Evolutionary conservation across 345 rosid species (phyloP).

Genomic region (Turritis glabra): DNA sequence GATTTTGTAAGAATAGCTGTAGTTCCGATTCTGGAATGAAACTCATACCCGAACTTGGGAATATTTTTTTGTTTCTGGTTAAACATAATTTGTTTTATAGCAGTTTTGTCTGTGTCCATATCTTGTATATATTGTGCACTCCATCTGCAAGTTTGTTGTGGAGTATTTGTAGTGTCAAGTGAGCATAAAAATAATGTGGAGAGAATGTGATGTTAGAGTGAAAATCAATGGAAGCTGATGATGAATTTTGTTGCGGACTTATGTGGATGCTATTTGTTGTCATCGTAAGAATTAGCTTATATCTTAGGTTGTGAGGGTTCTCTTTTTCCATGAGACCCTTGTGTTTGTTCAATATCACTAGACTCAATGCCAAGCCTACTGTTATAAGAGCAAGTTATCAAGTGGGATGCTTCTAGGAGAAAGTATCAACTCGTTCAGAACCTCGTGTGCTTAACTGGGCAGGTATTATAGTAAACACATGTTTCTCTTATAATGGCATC

Average conservation of each 20-base stretch:
- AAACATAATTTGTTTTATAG: background rate
- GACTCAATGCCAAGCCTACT: background rate
- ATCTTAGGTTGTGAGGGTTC: background rate
- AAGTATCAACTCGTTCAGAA: background rate
- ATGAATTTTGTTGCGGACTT: background rate
- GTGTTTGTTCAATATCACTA: constrained; percentile 1
- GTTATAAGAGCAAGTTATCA: constrained; percentile 14
- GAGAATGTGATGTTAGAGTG: background rate
- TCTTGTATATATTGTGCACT: background rate
- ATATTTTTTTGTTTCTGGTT: background rate
- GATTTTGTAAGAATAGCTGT: constrained; percentile 29
- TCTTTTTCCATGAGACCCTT: background rate
- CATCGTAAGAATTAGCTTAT: background rate
- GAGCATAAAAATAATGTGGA: background rate
- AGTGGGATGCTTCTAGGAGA: background rate
- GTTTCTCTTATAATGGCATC: background rate
- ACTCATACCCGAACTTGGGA: constrained; percentile 5
- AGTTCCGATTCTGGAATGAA: constrained; percentile 19
- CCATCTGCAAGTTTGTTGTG: constrained; percentile 9
- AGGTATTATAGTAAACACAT: constrained; percentile 17
- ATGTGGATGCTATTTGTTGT: background rate
- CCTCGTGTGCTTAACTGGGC: background rate
- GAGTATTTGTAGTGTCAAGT: background rate
- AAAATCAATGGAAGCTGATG: constrained; percentile 1
- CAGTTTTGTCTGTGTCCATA: background rate